These are phyloP conservation scores for Fusarium sp. DNA, from an alignment of 2,329 filamentous ascomycete species.

Conservation along the genomic window DNA sequence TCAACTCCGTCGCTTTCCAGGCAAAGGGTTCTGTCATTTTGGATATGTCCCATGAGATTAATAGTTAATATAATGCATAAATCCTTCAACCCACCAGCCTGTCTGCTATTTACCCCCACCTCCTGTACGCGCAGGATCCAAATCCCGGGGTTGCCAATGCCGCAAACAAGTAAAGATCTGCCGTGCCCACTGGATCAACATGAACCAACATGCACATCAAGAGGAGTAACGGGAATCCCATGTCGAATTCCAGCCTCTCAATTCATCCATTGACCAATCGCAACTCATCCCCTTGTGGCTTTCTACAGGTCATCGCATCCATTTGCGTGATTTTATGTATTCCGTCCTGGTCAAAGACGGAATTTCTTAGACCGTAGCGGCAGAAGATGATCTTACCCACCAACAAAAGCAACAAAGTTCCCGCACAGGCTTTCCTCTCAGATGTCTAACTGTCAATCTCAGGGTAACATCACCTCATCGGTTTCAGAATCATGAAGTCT, in stretches of 20 bases:
- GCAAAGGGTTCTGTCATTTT: too few relatives aligned
- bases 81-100: too few relatives aligned
- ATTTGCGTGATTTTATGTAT: conserved; percentile 9
- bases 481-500: conserved; percentile 12
- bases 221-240: background rate
- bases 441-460: background rate
- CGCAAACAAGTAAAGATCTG: background rate
- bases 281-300: background rate
- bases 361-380: background rate
- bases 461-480: background rate
- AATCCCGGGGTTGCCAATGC: background rate
- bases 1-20: too few relatives aligned
- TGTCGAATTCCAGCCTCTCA: background rate
- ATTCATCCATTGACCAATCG: background rate
- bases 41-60: too few relatives aligned
- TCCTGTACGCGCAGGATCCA: too few relatives aligned
- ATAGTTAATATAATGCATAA: background rate
- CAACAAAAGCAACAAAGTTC: conserved; percentile 8
- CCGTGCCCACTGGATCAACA: background rate
- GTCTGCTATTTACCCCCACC: too few relatives aligned
- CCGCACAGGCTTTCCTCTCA: conserved; percentile 16
- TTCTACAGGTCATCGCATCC: background rate
- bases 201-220: background rate
- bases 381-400: background rate
- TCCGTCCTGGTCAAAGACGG: background rate